Percentiles rank a stretch among this genome's conserved stretches.
phyloP scores from a whole-genome alignment of 352 stramenopile species.

The Phytophthora lateralis region DNA sequence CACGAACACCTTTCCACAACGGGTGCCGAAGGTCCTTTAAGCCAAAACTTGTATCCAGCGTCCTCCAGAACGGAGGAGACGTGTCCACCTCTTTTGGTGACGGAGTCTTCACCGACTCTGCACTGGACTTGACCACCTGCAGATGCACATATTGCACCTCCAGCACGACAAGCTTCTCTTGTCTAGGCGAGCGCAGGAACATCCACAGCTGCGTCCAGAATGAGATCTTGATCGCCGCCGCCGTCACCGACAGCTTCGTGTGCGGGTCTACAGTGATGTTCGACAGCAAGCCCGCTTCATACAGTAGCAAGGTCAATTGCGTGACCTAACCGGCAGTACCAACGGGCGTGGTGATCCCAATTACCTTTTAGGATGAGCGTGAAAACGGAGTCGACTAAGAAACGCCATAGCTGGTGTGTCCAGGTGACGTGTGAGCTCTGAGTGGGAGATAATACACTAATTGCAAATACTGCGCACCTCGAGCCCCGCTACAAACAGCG shows the following conservation, averaged over 20 bases:
- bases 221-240: constrained; percentile 45
- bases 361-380: constrained; percentile 27
- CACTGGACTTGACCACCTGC: constrained; percentile 24
- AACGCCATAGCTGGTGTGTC: constrained; percentile 24
- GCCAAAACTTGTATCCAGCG: constrained; percentile 30
- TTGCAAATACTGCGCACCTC: constrained; percentile 14
- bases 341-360: neutral
- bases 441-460: neutral
- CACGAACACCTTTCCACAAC: constrained; percentile 36
- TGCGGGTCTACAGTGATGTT: constrained; percentile 49
- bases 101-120: neutral
- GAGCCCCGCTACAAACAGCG: constrained; percentile 24
- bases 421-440: neutral
- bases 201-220: constrained; percentile 59
- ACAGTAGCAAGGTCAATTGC: neutral
- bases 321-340: neutral
- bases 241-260: constrained; percentile 51
- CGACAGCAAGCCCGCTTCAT: constrained; percentile 51
- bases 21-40: constrained; percentile 46
- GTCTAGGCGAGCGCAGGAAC: constrained; percentile 54
- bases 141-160: constrained; percentile 47
- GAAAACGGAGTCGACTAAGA: constrained; percentile 20
- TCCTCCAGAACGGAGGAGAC: constrained; percentile 15
- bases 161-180: constrained; percentile 49
- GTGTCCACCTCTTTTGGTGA: neutral